A percentile compares a stretch with the other conserved stretches of the same genome.
Evolutionary conservation across 805 yeast genomes (phyloP).

Genomic region (Kodamaea leandrae): DNA sequence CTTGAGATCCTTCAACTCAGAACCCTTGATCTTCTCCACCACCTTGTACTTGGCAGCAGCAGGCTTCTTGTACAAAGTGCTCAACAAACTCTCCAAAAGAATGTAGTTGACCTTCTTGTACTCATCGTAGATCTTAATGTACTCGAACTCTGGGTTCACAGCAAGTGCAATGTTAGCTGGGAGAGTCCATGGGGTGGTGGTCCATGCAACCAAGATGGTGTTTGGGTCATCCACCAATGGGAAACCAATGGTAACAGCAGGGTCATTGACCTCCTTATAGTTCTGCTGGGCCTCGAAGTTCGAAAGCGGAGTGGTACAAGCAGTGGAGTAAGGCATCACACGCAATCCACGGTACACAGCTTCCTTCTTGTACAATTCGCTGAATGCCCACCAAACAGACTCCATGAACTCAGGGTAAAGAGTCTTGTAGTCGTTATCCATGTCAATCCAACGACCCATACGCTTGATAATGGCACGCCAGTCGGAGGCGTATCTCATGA

Average conservation of each 20-base stretch:
- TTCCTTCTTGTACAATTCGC: conserved; percentile 78
- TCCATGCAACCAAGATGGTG: conserved; percentile 92
- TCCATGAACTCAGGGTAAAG: conserved; percentile 96
- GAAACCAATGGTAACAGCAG: conserved; percentile 92
- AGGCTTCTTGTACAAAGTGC: conserved; percentile 91
- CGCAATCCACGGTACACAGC: conserved; percentile 92
- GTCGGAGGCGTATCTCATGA: conserved; percentile 93
- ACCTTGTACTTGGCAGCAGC: conserved; percentile 81
- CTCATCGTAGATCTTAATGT: conserved; percentile 89
- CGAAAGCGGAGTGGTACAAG: conserved; percentile 92
- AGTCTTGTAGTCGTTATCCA: conserved; percentile 97
- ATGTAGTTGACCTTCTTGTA: conserved; percentile 78
- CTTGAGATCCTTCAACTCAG: conserved; percentile 71
- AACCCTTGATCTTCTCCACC: conserved; percentile 77
- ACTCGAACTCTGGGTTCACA: conserved; percentile 87
- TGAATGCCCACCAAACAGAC: conserved; percentile 98
- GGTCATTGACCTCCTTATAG: conserved; percentile 95
- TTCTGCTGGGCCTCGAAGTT: conserved; percentile 98
- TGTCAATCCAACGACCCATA: conserved; percentile 98
- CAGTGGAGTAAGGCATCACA: conserved; percentile 99
- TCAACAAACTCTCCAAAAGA: conserved; percentile 76
- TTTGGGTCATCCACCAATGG: conserved; percentile 76
- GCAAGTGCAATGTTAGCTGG: conserved; percentile 92
- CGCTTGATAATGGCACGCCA: conserved; percentile 94
- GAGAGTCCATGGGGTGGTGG: conserved; percentile 99